Conservation (phyloP, 2,329 filamentous ascomycete genomes). For the Delphinella strobiligena region DNA sequence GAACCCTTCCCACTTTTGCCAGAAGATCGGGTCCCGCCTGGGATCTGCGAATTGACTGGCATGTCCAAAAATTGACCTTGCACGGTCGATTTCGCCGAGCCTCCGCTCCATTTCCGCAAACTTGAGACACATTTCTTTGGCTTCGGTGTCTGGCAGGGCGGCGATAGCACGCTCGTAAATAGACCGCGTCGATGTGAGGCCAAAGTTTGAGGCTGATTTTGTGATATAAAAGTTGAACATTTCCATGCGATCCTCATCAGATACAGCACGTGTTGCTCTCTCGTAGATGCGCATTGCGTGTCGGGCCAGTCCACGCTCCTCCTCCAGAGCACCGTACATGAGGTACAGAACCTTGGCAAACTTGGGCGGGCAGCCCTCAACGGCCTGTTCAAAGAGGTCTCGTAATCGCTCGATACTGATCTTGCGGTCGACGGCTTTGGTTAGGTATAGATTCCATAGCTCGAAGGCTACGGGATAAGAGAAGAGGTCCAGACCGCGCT, state of each 20-base stretch:
- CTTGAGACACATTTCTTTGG: slow-evolving; percentile 95
- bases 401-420: slow-evolving; percentile 88
- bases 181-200: slow-evolving; percentile 80
- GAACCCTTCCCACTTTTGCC: slow-evolving; percentile 94
- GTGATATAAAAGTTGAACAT: slow-evolving; percentile 99
- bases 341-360: slow-evolving; percentile 94
- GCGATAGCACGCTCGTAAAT: slow-evolving; percentile 96
- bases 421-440: slow-evolving; percentile 91
- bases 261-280: slow-evolving; percentile 84
- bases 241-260: slow-evolving; percentile 85
- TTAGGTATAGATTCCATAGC: slow-evolving; percentile 95
- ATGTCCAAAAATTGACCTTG: slow-evolving; percentile 89
- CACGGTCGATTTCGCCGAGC: slow-evolving; percentile 86
- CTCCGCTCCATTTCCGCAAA: slow-evolving; percentile 95
- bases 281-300: slow-evolving; percentile 99
- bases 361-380: slow-evolving; percentile 86
- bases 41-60: slow-evolving; percentile 97
- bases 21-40: slow-evolving; percentile 77
- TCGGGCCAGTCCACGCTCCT: slow-evolving; percentile 84
- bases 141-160: slow-evolving; percentile 83
- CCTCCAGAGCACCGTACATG: slow-evolving; percentile 96
- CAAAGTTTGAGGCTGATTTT: slow-evolving; percentile 96
- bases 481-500: slow-evolving; percentile 94
- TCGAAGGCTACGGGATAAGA: slow-evolving; percentile 97
- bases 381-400: slow-evolving; percentile 92